Evolutionary conservation across 208 protist species (phyloP).

Genomic region (Wallacemonas sp.): DNA sequence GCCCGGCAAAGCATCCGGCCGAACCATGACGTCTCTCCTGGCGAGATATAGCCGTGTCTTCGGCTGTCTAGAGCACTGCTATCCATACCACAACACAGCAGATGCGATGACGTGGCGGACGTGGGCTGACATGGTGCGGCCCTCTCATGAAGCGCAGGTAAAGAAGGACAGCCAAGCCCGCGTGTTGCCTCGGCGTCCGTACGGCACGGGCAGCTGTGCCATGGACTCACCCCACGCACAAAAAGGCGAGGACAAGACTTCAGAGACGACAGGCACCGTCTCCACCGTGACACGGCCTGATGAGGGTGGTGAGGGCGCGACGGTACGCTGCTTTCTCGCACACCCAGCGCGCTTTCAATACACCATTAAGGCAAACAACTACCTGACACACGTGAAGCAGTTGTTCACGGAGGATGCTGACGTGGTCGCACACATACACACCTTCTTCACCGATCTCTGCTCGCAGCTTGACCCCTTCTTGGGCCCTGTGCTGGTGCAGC

Average conservation of each 20-base stretch:
- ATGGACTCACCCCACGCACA: neutral
- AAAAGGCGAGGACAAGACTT: too few relatives aligned
- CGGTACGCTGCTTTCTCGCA: neutral
- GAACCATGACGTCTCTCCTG: conserved; percentile 60
- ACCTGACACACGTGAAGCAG: conserved; percentile 69
- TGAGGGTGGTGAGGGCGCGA: too few relatives aligned
- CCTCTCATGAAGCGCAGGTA: too few relatives aligned
- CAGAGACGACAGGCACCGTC: too few relatives aligned
- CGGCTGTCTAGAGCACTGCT: conserved; percentile 79
- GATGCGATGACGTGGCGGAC: conserved; percentile 46
- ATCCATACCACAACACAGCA: conserved; percentile 63
- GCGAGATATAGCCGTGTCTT: conserved; percentile 60
- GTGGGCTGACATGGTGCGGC: conserved; percentile 52
- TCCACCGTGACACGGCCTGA: too few relatives aligned
- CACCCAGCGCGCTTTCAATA: conserved; percentile 42
- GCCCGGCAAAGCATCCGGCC: conserved; percentile 38
- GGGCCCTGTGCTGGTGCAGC: conserved; percentile 66
- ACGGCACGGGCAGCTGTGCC: neutral
- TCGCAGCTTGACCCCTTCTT: conserved; percentile 42
- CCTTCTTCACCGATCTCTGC: conserved; percentile 57
- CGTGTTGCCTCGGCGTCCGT: neutral
- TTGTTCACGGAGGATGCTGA: conserved; percentile 45
- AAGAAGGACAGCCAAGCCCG: too few relatives aligned
- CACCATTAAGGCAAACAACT: conserved; percentile 77
- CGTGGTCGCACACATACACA: conserved; percentile 36